Evolutionary conservation across 2,329 filamentous ascomycete genomes (phyloP).

Genomic region (Talaromyces pinophilus): DNA sequence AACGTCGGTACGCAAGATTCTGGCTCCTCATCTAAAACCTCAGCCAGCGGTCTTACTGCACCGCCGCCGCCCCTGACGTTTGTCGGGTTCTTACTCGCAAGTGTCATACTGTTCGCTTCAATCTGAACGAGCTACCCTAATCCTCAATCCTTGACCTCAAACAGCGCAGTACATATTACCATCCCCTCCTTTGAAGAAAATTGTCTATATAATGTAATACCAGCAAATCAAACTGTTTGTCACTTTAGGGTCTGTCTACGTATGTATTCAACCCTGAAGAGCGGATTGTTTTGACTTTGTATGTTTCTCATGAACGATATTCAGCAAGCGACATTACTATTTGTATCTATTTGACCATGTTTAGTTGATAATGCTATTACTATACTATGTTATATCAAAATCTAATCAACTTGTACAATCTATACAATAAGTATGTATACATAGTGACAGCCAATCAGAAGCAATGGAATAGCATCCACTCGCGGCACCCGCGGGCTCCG

Average conservation of each 20-base stretch:
- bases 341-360: not conserved
- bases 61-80: not conserved
- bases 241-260: not conserved
- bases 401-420: not conserved
- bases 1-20: constrained; percentile 28
- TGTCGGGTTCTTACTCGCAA: constrained; percentile 5
- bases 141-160: not conserved
- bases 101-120: not conserved
- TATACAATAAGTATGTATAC: not conserved
- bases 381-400: not conserved
- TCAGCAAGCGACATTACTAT: constrained; percentile 5
- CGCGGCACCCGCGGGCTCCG: constrained; percentile 20
- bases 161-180: not conserved
- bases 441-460: not conserved
- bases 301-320: constrained; percentile 12
- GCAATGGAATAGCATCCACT: not conserved
- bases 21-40: constrained; percentile 7
- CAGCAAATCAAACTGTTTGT: not conserved
- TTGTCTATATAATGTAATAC: constrained; percentile 9
- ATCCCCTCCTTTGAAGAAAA: not conserved
- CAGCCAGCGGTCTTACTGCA: constrained; percentile 8
- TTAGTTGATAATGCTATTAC: constrained; percentile 1
- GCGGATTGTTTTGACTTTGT: not conserved
- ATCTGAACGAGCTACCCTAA: not conserved
- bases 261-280: not conserved